Base-by-base conservation (phyloP, 1,139 yeast genomes). In the Candida sanyaensis region DNA sequence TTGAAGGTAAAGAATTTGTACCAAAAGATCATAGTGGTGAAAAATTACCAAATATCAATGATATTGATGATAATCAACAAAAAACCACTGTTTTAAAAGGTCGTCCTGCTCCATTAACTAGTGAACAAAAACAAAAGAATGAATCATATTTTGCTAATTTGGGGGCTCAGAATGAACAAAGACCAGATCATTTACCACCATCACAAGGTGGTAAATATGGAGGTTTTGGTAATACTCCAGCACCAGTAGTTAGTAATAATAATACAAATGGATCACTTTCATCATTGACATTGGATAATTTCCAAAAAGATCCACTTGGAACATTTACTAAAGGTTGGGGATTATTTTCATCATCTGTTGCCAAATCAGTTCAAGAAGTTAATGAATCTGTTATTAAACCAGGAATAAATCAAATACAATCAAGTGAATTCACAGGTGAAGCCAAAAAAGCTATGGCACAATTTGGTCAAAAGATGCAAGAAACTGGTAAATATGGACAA, bases 271-370 rank as follows among this genome's bases (percentile, higher is more conserved):
- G 63, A 23, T 38, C 44, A 3, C 73, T 78, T 1, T 45, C 50
- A 28, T 61, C 77, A 2, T 77, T 90, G 55, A 82, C 88, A 8
- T 63, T 90, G 13, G 95, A 90, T 55, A 86, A 84, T 49, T 74
- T 92, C 50, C 97, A 90, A 62, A 69, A 70, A 37, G 98, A 93
- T 62, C 99, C 99, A 6, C 62, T 92, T 49, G 97, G 96, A 8
- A 86, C 97, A 0, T 76, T 93, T 49, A 70, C 90, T 29, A 89
- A 86, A 66, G 98, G 99, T 23, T 93, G 98, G 97, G 93, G 96
- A 6, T 71, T 93, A 55, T 90, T 93, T 61, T 86, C 97, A 10
- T 77, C 84, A 17, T 83, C 95, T 0, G 92, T 93, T 37, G 81
- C 88, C 46, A 88, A 89, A 68, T 87, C 95, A 1, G 86, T 91